Conservation (phyloP, 169 alveolate genomes). For the Cryptosporidium ryanae region DNA sequence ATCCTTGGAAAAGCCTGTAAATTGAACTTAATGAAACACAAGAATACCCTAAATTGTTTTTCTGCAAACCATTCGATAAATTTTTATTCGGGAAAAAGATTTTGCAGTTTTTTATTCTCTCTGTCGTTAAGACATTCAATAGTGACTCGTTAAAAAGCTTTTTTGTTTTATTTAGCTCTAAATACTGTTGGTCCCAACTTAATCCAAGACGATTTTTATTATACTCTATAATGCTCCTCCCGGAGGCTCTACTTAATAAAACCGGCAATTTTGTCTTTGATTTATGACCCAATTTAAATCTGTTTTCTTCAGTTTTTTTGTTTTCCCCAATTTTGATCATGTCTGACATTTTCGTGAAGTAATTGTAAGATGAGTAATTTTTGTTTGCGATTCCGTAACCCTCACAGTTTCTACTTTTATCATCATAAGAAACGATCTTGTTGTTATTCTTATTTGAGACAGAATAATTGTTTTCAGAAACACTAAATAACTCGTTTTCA, state of each 20-base stretch:
- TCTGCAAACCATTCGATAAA: neutral
- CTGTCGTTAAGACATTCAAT: conserved; percentile 49
- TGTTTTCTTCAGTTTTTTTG: neutral
- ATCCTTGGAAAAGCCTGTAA: conserved; percentile 50
- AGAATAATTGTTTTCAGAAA: neutral
- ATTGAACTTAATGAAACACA: conserved; percentile 28
- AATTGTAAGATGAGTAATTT: neutral
- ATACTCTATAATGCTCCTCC: conserved; percentile 20
- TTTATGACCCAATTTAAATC: neutral
- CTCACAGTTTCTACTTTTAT: neutral
- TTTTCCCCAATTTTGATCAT: neutral
- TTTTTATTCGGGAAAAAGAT: neutral
- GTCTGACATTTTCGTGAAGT: conserved; percentile 4
- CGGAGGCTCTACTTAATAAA: conserved; percentile 8
- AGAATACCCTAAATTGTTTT: neutral
- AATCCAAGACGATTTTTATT: conserved; percentile 20
- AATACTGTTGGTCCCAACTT: conserved; percentile 63
- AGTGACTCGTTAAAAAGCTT: conserved; percentile 48
- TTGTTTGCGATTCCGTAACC: neutral
- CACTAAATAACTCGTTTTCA: neutral
- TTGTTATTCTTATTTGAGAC: neutral
- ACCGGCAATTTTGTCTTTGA: conserved; percentile 25
- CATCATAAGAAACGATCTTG: neutral
- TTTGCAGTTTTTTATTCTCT: conserved; percentile 37
- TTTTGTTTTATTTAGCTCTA: conserved; percentile 9